Conservation (phyloP, 192 early-diverging fungal genomes). For the Diversispora epigaea region DNA sequence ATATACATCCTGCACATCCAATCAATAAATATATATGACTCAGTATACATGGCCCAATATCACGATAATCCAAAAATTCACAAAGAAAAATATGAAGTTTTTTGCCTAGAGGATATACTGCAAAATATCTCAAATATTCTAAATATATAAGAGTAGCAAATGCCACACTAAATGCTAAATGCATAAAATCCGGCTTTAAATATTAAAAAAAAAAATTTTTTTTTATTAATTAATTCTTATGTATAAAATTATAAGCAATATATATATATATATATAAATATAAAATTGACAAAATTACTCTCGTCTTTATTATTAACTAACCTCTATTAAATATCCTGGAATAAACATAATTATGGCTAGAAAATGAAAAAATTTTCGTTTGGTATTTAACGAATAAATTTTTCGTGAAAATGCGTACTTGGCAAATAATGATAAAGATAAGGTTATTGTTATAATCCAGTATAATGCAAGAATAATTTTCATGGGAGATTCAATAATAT, state of each 20-base stretch:
- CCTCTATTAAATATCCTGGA: slow-evolving; percentile 73
- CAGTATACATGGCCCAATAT: slow-evolving; percentile 78
- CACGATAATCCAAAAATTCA: slow-evolving; percentile 82
- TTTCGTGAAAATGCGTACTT: slow-evolving; percentile 36
- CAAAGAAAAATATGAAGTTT: slow-evolving; percentile 70
- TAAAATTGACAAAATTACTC: background rate
- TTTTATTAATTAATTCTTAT: slow-evolving; percentile 2
- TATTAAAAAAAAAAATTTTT: background rate
- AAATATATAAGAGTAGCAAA: slow-evolving; percentile 67
- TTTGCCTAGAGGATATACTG: slow-evolving; percentile 63
- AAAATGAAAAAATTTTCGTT: slow-evolving; percentile 86
- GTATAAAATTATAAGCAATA: background rate
- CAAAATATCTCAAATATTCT: slow-evolving; percentile 80
- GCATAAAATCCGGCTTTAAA: slow-evolving; percentile 66
- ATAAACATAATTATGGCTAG: slow-evolving; percentile 84
- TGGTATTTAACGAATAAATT: slow-evolving; percentile 59
- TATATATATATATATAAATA: slow-evolving; percentile 16
- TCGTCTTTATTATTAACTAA: slow-evolving; percentile 30
- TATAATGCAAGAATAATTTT: slow-evolving; percentile 40
- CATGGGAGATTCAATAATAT: slow-evolving; percentile 34
- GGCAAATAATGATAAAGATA: slow-evolving; percentile 42
- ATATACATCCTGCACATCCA: slow-evolving; percentile 89
- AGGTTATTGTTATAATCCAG: slow-evolving; percentile 39
- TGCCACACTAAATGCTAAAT: slow-evolving; percentile 80
- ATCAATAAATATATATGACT: slow-evolving; percentile 87